Evolutionary conservation across 306 rosid species (phyloP).

Genomic region (Glycyrrhiza uralensis): DNA sequence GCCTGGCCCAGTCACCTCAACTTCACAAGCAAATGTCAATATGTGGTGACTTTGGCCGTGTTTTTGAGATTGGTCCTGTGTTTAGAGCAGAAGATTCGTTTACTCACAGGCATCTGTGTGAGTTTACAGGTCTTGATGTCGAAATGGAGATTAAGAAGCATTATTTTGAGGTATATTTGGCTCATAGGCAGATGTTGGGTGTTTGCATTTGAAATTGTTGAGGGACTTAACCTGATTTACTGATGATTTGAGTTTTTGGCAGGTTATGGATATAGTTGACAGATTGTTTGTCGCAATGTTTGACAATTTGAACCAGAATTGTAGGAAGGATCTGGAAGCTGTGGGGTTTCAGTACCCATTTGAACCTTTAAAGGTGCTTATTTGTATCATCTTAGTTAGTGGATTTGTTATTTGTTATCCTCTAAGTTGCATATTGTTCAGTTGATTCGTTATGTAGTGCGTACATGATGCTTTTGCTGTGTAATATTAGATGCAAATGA

Average conservation of each 20-base stretch:
- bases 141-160: slow-evolving; percentile 86
- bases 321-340: slow-evolving; percentile 75
- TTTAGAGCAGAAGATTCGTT: slow-evolving; percentile 87
- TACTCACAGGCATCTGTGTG: slow-evolving; percentile 92
- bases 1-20: slow-evolving; percentile 97
- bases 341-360: slow-evolving; percentile 77
- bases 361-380: slow-evolving; percentile 83
- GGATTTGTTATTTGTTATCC: background rate
- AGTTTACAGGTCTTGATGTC: slow-evolving; percentile 89
- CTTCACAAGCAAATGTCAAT: slow-evolving; percentile 96
- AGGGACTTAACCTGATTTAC: background rate
- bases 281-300: slow-evolving; percentile 72
- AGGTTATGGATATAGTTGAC: slow-evolving; percentile 88
- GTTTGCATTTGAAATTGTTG: slow-evolving; percentile 10
- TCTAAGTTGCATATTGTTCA: background rate
- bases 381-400: background rate
- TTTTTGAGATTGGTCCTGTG: slow-evolving; percentile 87
- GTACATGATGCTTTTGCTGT: background rate
- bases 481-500: background rate
- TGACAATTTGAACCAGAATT: slow-evolving; percentile 61
- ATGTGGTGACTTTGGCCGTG: slow-evolving; percentile 80
- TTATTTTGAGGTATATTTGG: slow-evolving; percentile 71
- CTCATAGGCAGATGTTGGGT: background rate
- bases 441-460: background rate
- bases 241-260: slow-evolving; percentile 25